Base-by-base conservation (phyloP, 176 grass and related monocot genomes). In the Aechmea fasciata region DNA sequence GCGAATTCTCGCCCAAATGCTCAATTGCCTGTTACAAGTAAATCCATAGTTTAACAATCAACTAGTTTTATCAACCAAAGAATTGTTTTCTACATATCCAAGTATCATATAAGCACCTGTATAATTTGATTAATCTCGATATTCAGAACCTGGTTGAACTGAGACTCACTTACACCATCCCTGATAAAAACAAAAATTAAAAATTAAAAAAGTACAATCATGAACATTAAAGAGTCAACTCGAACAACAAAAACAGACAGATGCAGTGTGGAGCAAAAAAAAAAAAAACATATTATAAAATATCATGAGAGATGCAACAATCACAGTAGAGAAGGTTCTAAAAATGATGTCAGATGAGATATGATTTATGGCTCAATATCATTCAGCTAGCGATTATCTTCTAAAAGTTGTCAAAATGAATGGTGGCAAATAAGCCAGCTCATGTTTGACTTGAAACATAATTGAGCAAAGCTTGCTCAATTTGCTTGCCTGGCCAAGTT, bases 131-230 rank as follows among this genome's bases (percentile, higher is more conserved):
- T 29, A 47, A 86, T 70, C 63, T 92, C 90, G 53, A 52, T 72
- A 63, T 85, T 76, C 26, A 92, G 73, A 48, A 83, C 85, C 41
- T 86, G 70, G 53, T 57, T 81, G 73, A 92, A 92, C 54, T 88
- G 80, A 51, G 69, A 19, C 76, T 88, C 85, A 18, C 80, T 69
- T 57, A 92, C 90, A 15, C 90, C 86, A 74, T 82, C 83, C 74
- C 90, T 89, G 69, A 19, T 69, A 19, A 61, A n/a, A 22, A 61
- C 3, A 18, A 61, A 18, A 22, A 9, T 2, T 9, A 0, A 61
- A 61, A 61, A 18, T 22, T 10, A 61, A 9, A 18, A 9, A 61
- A 61, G n/a, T n/a, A 61, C 55, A 15, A 61, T 41, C 33, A 41
- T 41, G 33, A 41, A 41, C 33, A 41, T 41, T 41, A 41, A 41